Evolutionary conservation across 2,329 filamentous ascomycete genomes (phyloP), one percentile per base, ranked within the genome.

Genomic region (Ophiostoma quercus): DNA sequence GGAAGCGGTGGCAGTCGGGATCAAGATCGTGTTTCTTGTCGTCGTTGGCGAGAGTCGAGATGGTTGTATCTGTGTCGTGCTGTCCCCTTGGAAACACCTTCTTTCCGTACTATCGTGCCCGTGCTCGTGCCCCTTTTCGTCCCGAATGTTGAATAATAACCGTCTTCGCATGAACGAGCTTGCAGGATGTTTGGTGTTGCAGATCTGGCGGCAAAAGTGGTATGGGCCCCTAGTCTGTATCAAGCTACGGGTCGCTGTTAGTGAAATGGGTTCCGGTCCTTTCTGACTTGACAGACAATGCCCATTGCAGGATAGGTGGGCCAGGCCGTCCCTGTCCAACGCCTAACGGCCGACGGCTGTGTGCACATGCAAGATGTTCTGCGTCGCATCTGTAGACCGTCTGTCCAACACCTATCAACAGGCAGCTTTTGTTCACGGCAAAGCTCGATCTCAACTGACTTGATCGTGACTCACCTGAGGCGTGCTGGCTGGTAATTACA

Each of bases 131-230:
- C 68, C 43, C 16, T 57, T 68, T 43, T 69, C 54, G 66, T 34
- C 19, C 14, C n/a, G 60, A 22, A 29, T 25, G 14, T 32, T 22
- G 16, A 34, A 32, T 12, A 63, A 66, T 22, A 63, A 11, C 34
- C 65, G 43, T 66, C 63, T 63, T 54, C 37, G 65, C 68, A 71
- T 73, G 41, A 68, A 72, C 22, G 63, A 67, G 11, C 29, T 62
- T 51, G 66, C 66, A 67, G 68, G 47, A 66, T 47, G 68, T 71
- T 67, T 47, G 68, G 69, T 67, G 71, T 73, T 69, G 67, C 72
- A 73, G 71, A 73, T 71, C 67, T 69, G 68, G 66, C 69, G 68
- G 71, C 66, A 69, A 67, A 68, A 69, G 19, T 68, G 51, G 62
- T 67, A 32, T 60, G 43, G 67, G 39, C 60, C 62, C 62, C 62